Conservation (phyloP, 2,329 filamentous ascomycete genomes). For the Lecanicillium sp. region DNA sequence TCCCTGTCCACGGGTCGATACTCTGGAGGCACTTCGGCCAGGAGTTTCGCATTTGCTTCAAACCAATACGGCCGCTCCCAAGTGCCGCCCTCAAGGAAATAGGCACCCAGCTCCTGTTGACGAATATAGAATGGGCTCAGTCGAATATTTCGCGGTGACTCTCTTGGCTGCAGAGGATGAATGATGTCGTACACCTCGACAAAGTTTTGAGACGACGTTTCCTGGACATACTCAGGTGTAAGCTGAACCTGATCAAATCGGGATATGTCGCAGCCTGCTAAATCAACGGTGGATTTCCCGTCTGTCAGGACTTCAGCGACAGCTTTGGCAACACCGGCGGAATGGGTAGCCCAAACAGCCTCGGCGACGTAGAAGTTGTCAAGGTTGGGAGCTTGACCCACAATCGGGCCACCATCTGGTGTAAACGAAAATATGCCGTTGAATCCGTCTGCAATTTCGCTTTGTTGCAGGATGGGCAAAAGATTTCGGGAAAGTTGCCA, state of each 20-base stretch:
- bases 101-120: slow-evolving; percentile 49
- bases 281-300: slow-evolving; percentile 49
- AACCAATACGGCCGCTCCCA: slow-evolving; percentile 63
- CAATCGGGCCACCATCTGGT: slow-evolving; percentile 54
- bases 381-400: slow-evolving; percentile 51
- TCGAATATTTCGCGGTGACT: slow-evolving; percentile 52
- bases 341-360: slow-evolving; percentile 62
- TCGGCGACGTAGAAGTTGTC: slow-evolving; percentile 60
- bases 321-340: slow-evolving; percentile 55
- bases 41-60: slow-evolving; percentile 46
- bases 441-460: slow-evolving; percentile 52
- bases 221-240: slow-evolving; percentile 46
- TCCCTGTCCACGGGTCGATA: slow-evolving; percentile 53
- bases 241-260: slow-evolving; percentile 58
- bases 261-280: slow-evolving; percentile 52
- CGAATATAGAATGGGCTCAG: slow-evolving; percentile 52
- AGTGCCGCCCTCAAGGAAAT: slow-evolving; percentile 52
- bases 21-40: slow-evolving; percentile 43
- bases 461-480: slow-evolving; percentile 45
- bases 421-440: slow-evolving; percentile 64
- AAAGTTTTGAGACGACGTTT: slow-evolving; percentile 57
- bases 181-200: slow-evolving; percentile 60
- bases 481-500: slow-evolving; percentile 52
- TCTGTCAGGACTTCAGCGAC: slow-evolving; percentile 53
- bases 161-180: slow-evolving; percentile 52